Evolutionary conservation across 2,329 filamentous ascomycete species (phyloP).

Genomic region (Epichloe glyceriae): DNA sequence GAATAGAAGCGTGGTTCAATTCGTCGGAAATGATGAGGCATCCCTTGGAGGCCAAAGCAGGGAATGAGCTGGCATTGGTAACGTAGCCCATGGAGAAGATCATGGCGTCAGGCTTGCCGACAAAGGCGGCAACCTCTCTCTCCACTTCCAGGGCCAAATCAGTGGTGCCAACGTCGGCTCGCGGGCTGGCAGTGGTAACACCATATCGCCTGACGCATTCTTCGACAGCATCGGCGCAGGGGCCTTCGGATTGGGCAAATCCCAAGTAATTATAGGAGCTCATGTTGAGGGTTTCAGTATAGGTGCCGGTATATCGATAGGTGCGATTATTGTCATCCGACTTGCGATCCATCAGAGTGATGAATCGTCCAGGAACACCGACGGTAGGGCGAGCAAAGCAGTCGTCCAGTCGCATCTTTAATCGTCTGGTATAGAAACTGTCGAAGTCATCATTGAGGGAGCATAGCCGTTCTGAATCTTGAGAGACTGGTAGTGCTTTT

Average conservation of each 20-base stretch:
- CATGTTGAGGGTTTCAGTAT: constrained; percentile 93
- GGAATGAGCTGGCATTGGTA: constrained; percentile 88
- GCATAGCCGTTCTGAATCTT: constrained; percentile 80
- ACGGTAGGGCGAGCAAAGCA: constrained; percentile 89
- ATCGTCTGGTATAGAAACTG: constrained; percentile 87
- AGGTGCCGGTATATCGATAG: constrained; percentile 80
- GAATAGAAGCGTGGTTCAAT: constrained; percentile 94
- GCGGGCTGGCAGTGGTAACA: constrained; percentile 67
- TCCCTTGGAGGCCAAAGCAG: constrained; percentile 82
- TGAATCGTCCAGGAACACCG: constrained; percentile 85
- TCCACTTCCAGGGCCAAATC: constrained; percentile 86
- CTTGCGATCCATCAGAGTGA: constrained; percentile 81
- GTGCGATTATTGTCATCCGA: constrained; percentile 85
- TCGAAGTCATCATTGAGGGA: constrained; percentile 94
- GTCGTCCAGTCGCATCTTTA: constrained; percentile 93
- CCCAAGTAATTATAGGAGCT: constrained; percentile 99
- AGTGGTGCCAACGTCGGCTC: constrained; percentile 72
- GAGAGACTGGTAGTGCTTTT: constrained; percentile 69
- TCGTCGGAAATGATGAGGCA: constrained; percentile 94
- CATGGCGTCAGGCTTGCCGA: constrained; percentile 89
- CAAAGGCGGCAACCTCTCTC: constrained; percentile 75
- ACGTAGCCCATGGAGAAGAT: constrained; percentile 99
- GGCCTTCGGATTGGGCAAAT: constrained; percentile 93
- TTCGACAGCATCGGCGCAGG: constrained; percentile 88
- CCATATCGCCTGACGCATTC: constrained; percentile 75